Evolutionary conservation across 805 yeast species (phyloP).

Genomic region (Ogataea populi-albae): DNA sequence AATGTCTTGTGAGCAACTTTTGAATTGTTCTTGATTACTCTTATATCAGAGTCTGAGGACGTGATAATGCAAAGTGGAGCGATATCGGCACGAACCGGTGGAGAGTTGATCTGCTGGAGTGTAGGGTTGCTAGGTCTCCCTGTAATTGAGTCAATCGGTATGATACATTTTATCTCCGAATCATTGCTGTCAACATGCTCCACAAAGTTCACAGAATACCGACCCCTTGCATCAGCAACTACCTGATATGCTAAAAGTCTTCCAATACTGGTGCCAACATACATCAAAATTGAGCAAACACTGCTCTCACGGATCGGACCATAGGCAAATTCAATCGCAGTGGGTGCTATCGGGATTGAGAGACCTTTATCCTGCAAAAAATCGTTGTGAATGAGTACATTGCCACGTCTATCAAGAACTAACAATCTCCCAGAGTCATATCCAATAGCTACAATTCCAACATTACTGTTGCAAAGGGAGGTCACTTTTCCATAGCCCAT

Average conservation of each 20-base stretch:
- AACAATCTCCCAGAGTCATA: slow-evolving; percentile 72
- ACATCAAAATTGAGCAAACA: slow-evolving; percentile 67
- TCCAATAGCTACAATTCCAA: slow-evolving; percentile 83
- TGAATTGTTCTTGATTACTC: slow-evolving; percentile 58
- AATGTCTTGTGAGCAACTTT: slow-evolving; percentile 64
- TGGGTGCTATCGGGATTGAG: slow-evolving; percentile 37
- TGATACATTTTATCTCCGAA: slow-evolving; percentile 50
- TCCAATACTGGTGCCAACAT: slow-evolving; percentile 77
- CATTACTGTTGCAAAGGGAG: slow-evolving; percentile 61
- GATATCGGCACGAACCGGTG: slow-evolving; percentile 40
- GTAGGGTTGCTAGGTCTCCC: slow-evolving; percentile 70
- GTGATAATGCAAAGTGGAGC: slow-evolving; percentile 63
- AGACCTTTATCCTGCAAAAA: slow-evolving; percentile 28
- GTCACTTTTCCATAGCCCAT: slow-evolving; percentile 47
- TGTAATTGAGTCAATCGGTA: slow-evolving; percentile 53
- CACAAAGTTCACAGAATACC: slow-evolving; percentile 54
- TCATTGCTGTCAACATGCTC: slow-evolving; percentile 49
- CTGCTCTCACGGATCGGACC: slow-evolving; percentile 55
- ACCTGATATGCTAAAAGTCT: slow-evolving; percentile 64
- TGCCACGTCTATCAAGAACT: slow-evolving; percentile 75
- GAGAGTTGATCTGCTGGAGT: slow-evolving; percentile 49
- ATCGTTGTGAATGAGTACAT: slow-evolving; percentile 45
- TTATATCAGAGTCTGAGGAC: slow-evolving; percentile 55
- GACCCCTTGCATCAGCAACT: slow-evolving; percentile 59
- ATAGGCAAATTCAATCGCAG: slow-evolving; percentile 70